Evolutionary conservation across 768 basidiomycete species (phyloP), one percentile per base, ranked within the genome.

Genomic region (Tulasnella sp.): DNA sequence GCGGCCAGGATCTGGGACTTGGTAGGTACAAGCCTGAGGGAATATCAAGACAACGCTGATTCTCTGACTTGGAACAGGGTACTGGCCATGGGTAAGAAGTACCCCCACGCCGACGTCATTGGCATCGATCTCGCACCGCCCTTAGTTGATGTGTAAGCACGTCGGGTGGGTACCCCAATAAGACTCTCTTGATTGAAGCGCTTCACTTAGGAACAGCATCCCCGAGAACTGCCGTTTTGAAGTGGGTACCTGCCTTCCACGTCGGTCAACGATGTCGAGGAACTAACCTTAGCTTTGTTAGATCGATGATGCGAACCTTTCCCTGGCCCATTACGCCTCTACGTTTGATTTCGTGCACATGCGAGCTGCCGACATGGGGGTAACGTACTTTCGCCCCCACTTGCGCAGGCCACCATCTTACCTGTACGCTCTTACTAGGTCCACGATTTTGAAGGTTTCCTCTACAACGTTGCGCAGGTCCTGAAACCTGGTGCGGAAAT

Each of bases 281-380:
- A n/a, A n/a, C n/a, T n/a, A n/a, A n/a, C n/a, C n/a, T n/a, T n/a
- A n/a, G n/a, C n/a, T n/a, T 25, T 40, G 39, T 41, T 29, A 57
- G 46, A 31, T 57, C 14, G 55, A 57, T 36, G 55, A 57, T 31
- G 55, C 55, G 48, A 57, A 57, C 42, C 37, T 57, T 2, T 49
- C 55, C 23, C 27, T 57, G 25, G 35, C 55, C n/a, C 55, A 57
- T 34, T 57, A 57, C 34, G 27, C 25, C 9, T 27, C 25, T 15
- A 15, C 41, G 5, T 57, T 57, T 29, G 55, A 57, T 21, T 15
- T 57, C 8, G 55, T 57, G 17, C 55, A 57, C 48, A 37, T 34
- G 14, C 40, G 55, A 1, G 55, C 55, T 31, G 46, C 42, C 21
- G 55, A 57, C 32, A 5, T 36, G 9, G 55, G 55, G 27, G 55